A percentile compares a stretch with the other conserved stretches of the same genome.
phyloP scores from a whole-genome alignment of 768 basidiomycete genomes.

The Infundibulicybe gibba region DNA sequence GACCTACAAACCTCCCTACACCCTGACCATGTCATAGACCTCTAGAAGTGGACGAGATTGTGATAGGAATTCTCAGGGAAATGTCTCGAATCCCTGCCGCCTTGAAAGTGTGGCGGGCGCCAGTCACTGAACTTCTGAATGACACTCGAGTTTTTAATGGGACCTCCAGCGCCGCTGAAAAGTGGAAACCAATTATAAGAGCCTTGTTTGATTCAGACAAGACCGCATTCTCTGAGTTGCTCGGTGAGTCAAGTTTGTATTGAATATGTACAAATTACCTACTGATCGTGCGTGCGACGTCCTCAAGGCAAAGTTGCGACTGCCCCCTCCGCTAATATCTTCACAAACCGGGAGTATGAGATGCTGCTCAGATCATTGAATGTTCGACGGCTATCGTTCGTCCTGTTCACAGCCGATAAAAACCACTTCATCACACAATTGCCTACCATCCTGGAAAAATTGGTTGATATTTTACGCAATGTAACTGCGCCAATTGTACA shows the following conservation, averaged over 20 bases:
- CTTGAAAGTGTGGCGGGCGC: conserved; percentile 80
- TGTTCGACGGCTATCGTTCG: conserved; percentile 82
- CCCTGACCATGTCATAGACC: conserved; percentile 41
- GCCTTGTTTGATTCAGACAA: conserved; percentile 84
- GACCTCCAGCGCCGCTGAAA: conserved; percentile 44
- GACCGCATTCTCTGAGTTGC: conserved; percentile 77
- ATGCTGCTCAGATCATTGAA: conserved; percentile 84
- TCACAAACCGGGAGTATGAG: conserved; percentile 93
- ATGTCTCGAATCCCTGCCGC: conserved; percentile 77
- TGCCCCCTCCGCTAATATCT: conserved; percentile 91
- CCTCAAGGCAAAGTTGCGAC: conserved; percentile 69
- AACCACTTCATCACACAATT: conserved; percentile 89
- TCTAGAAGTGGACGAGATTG: conserved; percentile 68
- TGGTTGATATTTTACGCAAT: conserved; percentile 88
- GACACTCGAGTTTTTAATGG: conserved; percentile 89
- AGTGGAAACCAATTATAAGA: conserved; percentile 79
- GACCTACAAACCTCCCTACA: not conserved
- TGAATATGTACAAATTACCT: conserved; percentile 22
- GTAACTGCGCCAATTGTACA: conserved; percentile 81
- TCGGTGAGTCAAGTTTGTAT: conserved; percentile 51
- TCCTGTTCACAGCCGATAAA: conserved; percentile 83
- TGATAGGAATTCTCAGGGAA: conserved; percentile 69
- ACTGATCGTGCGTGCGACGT: conserved; percentile 17
- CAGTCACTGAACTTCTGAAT: conserved; percentile 76
- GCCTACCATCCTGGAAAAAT: conserved; percentile 93